A percentile compares a stretch with the other conserved stretches of the same genome.
These are phyloP conservation scores for Aristolochia californica DNA, from an alignment of 164 flowering plant species.

Conservation along the genomic window DNA sequence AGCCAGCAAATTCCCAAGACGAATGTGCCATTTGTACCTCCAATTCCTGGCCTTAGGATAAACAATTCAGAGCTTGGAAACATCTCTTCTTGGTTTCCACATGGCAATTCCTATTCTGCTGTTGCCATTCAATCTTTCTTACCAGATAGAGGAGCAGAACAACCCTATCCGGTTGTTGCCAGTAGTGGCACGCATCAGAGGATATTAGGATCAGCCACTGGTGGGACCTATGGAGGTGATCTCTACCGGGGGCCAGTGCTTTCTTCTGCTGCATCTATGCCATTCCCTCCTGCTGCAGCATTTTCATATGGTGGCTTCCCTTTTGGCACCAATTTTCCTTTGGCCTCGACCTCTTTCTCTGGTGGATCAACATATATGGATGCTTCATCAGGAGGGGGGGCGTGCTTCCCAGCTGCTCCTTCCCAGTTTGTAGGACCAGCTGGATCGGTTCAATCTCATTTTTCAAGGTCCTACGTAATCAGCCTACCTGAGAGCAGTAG, in stretches of 20 bases:
- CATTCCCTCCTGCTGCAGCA: conserved; percentile 27
- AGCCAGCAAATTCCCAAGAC: conserved; percentile 25
- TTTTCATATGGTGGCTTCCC: conserved; percentile 63
- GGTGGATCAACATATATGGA: conserved; percentile 51
- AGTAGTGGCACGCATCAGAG: conserved; percentile 41
- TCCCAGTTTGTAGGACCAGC: conserved; percentile 39
- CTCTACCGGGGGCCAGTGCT: conserved; percentile 51
- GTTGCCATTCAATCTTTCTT: conserved; percentile 46
- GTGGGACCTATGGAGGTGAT: conserved; percentile 46
- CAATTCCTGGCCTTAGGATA: conserved; percentile 39
- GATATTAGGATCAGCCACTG: conserved; percentile 36
- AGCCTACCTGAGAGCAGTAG: conserved; percentile 33
- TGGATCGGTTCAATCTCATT: conserved; percentile 41
- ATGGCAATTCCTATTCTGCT: conserved; percentile 35
- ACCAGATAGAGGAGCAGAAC: conserved; percentile 58
- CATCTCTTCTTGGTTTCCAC: conserved; percentile 52
- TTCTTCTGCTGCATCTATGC: conserved; percentile 40
- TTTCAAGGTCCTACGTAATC: conserved; percentile 52
- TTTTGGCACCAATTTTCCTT: conserved; percentile 52
- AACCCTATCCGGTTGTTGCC: conserved; percentile 37
- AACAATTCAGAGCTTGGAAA: conserved; percentile 33
- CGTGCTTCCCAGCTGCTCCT: conserved; percentile 37
- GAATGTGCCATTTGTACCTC: conserved; percentile 22
- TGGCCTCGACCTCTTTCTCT: conserved; percentile 50
- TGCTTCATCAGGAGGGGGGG: conserved; percentile 44